Evolutionary conservation across 2,329 filamentous ascomycete genomes (phyloP).

Genomic region (Pseudocercospora crystallina): DNA sequence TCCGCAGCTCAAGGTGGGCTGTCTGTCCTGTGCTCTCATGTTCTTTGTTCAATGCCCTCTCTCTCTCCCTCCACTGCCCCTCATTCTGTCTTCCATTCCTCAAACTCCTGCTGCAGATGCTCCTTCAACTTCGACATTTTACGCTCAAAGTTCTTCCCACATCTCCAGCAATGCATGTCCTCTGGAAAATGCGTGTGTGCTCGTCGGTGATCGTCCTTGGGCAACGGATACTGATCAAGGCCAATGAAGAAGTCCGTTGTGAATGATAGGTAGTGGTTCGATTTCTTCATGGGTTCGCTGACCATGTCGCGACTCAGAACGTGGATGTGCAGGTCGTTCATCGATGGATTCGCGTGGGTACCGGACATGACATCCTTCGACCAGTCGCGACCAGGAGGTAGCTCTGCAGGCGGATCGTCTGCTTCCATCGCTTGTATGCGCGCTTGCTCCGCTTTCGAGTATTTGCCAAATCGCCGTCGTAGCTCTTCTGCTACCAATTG

Average conservation of each 20-base stretch:
- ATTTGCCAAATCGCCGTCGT: slow-evolving; percentile 63
- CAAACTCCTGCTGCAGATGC: slow-evolving; percentile 74
- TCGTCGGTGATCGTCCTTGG: slow-evolving; percentile 62
- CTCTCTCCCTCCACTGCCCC: background rate
- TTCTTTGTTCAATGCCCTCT: background rate
- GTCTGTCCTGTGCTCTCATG: no score
- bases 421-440: slow-evolving; percentile 64
- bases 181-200: slow-evolving; percentile 57
- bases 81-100: slow-evolving; percentile 68
- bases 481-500: slow-evolving; percentile 72
- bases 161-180: slow-evolving; percentile 82
- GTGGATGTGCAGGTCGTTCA: slow-evolving; percentile 91
- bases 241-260: slow-evolving; percentile 79
- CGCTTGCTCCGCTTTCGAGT: slow-evolving; percentile 62
- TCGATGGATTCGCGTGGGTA: slow-evolving; percentile 83
- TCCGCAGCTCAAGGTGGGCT: no score
- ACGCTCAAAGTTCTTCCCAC: slow-evolving; percentile 70
- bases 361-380: slow-evolving; percentile 70
- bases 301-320: slow-evolving; percentile 78
- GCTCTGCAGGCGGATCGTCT: slow-evolving; percentile 36
- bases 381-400: slow-evolving; percentile 80
- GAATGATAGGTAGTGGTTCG: slow-evolving; percentile 92
- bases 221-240: slow-evolving; percentile 76
- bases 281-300: slow-evolving; percentile 69
- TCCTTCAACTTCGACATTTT: slow-evolving; percentile 71